Evolutionary conservation across 2,329 filamentous ascomycete genomes (phyloP), one percentile per base, ranked within the genome.

Genomic region (Zarea fungicola): DNA sequence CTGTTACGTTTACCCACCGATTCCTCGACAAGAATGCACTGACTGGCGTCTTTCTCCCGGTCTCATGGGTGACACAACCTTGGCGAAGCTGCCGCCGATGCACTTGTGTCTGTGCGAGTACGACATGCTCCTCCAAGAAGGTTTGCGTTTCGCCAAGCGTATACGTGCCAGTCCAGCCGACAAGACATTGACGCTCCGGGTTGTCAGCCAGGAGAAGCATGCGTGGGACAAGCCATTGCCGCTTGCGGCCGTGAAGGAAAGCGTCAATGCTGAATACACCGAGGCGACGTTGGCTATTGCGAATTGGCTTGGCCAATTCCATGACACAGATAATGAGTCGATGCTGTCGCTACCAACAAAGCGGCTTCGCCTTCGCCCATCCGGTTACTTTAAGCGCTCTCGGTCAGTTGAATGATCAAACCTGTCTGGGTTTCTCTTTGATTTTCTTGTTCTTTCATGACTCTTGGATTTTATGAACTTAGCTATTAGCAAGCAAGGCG

Each of bases 41-140:
- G 73, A 81, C 50, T 78, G 77, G 2, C 74, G 75, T 18, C 67
- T 85, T 4, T 83, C 79, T 0, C 82, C 82, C 0, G 76, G 73
- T 4, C 70, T 78, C 7, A 80, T 81, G 49, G 62, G 73, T 0
- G 74, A 81, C 54, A 70, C 72, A 23, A 56, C 77, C n/a, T 56
- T 84, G 4, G 65, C 65, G 10, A 68, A 78, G 32, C 73, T 83
- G 3, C 68, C 74, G 1, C 74, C 76, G 14, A 62, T 84, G 3
- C 69, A 83, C 16, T 65, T 84, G 35, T 80, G 77, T 56, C 74
- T 82, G 3, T 85, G 81, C 64, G 81, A 85, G 65, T 78, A 75
- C 62, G 80, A 84, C 60, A 84, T 84, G 78, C 63, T 84, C n/a
- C 70, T 81, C 9, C 68, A 66, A 2, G 81, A 84, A 58, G 80